Evolutionary conservation across 768 basidiomycete genomes (phyloP).

Genomic region (Leccinum imitatum): DNA sequence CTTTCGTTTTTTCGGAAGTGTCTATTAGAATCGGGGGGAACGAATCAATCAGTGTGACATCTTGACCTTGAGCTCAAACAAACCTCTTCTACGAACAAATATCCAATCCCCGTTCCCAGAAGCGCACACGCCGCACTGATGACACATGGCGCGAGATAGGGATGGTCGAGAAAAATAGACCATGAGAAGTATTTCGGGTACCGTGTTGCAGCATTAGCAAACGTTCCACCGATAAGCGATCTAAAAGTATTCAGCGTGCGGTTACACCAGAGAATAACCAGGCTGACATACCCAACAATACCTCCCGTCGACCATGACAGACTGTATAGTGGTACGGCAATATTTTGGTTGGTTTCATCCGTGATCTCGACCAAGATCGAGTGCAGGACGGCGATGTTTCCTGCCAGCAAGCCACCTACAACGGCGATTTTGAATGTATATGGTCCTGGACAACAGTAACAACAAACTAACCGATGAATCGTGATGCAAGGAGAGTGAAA

Average conservation of each 20-base stretch:
- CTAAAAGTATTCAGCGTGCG: neutral
- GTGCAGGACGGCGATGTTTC: conserved; percentile 12
- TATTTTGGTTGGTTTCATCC: conserved; percentile 14
- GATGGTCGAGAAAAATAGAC: conserved; percentile 9
- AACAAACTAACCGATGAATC: conserved; percentile 4
- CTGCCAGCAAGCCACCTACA: conserved; percentile 10
- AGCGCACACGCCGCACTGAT: conserved; percentile 2
- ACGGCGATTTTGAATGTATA: neutral
- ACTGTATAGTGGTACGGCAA: conserved; percentile 15
- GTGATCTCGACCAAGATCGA: conserved; percentile 13
- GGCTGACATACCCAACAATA: conserved; percentile 1
- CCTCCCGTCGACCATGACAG: conserved; percentile 7
- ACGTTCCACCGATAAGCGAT: conserved; percentile 9
- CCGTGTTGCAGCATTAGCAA: conserved; percentile 11
- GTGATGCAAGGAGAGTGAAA: conserved; percentile 2
- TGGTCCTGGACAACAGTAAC: neutral
- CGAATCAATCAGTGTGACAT: neutral
- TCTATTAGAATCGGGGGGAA: neutral
- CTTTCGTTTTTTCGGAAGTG: neutral
- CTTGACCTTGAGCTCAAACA: neutral
- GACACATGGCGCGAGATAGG: conserved; percentile 9
- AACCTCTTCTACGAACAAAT: conserved; percentile 10
- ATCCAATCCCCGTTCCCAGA: conserved; percentile 2
- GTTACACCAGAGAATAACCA: neutral
- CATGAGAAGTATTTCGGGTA: conserved; percentile 10